phyloP scores from a whole-genome alignment of 129 eudicot species.

The Chrysanthemum lavandulifolium region DNA sequence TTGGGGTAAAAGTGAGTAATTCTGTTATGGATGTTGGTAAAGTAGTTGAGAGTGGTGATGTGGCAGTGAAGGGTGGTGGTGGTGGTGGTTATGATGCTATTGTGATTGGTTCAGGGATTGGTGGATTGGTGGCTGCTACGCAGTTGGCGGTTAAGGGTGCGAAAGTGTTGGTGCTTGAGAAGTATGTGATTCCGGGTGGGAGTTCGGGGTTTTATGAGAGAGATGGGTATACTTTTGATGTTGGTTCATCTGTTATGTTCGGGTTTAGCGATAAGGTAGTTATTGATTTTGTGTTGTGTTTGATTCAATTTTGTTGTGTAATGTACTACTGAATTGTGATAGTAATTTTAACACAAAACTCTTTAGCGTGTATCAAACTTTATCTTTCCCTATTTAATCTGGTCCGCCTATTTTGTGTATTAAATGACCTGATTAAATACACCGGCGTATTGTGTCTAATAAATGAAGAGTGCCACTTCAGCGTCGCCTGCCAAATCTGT shows the following conservation, averaged over 20 bases:
- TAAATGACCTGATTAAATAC: too few relatives aligned
- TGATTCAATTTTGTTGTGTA: not conserved
- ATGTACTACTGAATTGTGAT: not conserved
- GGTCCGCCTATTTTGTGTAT: too few relatives aligned
- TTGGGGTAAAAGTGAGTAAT: constrained; percentile 25
- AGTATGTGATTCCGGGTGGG: constrained; percentile 98
- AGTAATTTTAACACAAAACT: too few relatives aligned
- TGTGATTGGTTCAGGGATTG: constrained; percentile 98
- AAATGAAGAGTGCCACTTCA: too few relatives aligned
- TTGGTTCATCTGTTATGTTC: constrained; percentile 96
- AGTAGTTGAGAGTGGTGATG: constrained; percentile 41
- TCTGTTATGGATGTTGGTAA: constrained; percentile 52
- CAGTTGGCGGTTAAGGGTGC: constrained; percentile 99
- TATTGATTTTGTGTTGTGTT: not conserved
- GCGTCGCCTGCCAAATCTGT: too few relatives aligned
- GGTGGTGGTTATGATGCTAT: constrained; percentile 68
- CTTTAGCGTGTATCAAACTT: too few relatives aligned
- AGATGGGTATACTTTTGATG: constrained; percentile 92
- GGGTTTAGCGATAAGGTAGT: constrained; percentile 97
- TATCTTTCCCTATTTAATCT: too few relatives aligned
- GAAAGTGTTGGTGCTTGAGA: constrained; percentile 84
- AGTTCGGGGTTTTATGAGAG: constrained; percentile 93
- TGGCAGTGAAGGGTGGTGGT: constrained; percentile 22
- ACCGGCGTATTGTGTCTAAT: too few relatives aligned
- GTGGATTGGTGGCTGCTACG: constrained; percentile 98